A percentile compares a stretch with the other conserved stretches of the same genome.
Evolutionary conservation across 805 yeast species (phyloP).

Genomic region (Candida peoriensis): DNA sequence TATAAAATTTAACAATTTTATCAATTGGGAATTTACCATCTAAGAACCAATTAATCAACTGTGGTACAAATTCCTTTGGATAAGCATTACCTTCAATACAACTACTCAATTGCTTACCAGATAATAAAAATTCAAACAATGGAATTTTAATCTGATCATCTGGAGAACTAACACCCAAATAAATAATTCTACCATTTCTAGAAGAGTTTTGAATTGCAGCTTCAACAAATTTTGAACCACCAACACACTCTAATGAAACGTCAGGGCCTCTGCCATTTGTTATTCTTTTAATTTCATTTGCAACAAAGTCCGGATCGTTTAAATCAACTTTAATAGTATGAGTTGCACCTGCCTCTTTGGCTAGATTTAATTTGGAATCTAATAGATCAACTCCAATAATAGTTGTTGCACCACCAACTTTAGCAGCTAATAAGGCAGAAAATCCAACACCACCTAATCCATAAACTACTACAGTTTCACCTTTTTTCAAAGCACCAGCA

Average conservation of each 20-base stretch:
- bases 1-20: background rate
- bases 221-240: slow-evolving; percentile 5
- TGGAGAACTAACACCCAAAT: background rate
- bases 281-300: slow-evolving; percentile 6
- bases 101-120: slow-evolving; percentile 1
- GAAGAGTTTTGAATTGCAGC: slow-evolving; percentile 2
- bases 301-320: slow-evolving; percentile 4
- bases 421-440: slow-evolving; percentile 66
- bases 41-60: background rate
- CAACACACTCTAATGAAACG: slow-evolving; percentile 7
- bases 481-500: slow-evolving; percentile 3
- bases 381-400: slow-evolving; percentile 63
- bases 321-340: slow-evolving; percentile 35
- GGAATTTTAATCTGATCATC: background rate
- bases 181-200: slow-evolving; percentile 1
- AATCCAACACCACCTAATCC: slow-evolving; percentile 67
- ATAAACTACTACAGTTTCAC: slow-evolving; percentile 6
- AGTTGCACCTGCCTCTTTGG: slow-evolving; percentile 59
- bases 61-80: slow-evolving; percentile 2
- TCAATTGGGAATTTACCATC: slow-evolving; percentile 1
- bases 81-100: slow-evolving; percentile 1
- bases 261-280: slow-evolving; percentile 8
- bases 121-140: slow-evolving; percentile 1
- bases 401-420: slow-evolving; percentile 67
- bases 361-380: slow-evolving; percentile 59